Base-by-base conservation (phyloP, 129 eudicot species). In the Erigeron canadensis region DNA sequence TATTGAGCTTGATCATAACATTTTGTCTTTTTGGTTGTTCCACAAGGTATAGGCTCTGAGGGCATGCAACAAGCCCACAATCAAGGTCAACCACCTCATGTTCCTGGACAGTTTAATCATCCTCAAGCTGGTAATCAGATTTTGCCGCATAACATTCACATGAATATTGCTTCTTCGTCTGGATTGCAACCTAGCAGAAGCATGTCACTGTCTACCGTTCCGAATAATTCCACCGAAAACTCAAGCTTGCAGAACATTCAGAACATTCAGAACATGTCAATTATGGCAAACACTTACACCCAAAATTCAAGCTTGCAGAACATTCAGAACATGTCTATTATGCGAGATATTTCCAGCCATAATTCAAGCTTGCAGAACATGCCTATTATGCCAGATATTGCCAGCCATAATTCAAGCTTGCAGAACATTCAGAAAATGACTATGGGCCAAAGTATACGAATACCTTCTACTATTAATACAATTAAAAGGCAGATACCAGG, bases 401-500 rank as follows among this genome's bases (percentile, higher is more conserved):
- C 69, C 41, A 75, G 69, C 59, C 88, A 80, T 77, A 87, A 81
- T 79, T 79, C 90, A 56, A 85, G 78, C 75, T 38, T 84, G 78
- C 92, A 86, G 67, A n/a, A n/a, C n/a, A n/a, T n/a, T n/a, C n/a
- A n/a, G n/a, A n/a, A n/a, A n/a, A n/a, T n/a, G n/a, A n/a, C n/a
- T n/a, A 62, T 89, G 81, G 87, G 86, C 34, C 88, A 80, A 71
- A 90, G 87, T 19, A 76, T 80, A 53, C 71, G 86, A 28, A 74
- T 80, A 46, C 71, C 87, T 48, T 57, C 91, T 37, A 83, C 77
- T 77, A 77, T 71, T 16, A 81, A 77, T 72, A 80, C 81, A 44
- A 84, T 70, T 72, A 95, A 85, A 84, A 87, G 95, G 78, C 89
- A 82, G 78, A 82, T 78, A 66, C 86, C 69, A 17, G 91, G 81